Conservation (phyloP, 345 rosid genomes). For the Euphorbia tirucalli region DNA sequence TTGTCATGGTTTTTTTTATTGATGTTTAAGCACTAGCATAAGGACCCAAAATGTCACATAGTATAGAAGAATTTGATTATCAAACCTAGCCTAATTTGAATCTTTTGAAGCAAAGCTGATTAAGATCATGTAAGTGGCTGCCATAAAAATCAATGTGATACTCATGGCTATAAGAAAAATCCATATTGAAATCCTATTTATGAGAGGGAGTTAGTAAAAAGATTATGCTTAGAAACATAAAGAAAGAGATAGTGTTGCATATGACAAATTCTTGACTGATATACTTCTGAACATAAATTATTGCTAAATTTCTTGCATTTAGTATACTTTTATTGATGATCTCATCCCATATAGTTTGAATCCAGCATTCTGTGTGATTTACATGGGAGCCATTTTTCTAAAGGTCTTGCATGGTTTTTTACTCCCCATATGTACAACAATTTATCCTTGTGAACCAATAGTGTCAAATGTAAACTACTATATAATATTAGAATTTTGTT, state of each 20-base stretch:
- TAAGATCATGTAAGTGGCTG: neutral
- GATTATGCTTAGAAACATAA: constrained; percentile 4
- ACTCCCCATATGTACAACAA: too few relatives aligned
- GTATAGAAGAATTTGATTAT: neutral
- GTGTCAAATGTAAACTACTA: too few relatives aligned
- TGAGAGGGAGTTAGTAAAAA: constrained; percentile 9
- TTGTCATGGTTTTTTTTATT: too few relatives aligned
- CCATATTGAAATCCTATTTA: neutral
- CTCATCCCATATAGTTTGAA: neutral
- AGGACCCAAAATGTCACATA: constrained; percentile 1
- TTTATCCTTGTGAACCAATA: too few relatives aligned
- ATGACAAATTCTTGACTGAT: neutral
- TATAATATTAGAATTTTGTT: too few relatives aligned
- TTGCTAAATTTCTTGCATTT: neutral
- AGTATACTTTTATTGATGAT: neutral
- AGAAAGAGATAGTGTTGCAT: neutral
- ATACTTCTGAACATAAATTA: neutral
- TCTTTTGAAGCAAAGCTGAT: neutral
- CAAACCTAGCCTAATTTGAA: neutral
- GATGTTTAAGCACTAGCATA: neutral
- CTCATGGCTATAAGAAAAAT: neutral
- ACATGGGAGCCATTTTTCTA: neutral
- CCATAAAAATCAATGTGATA: neutral
- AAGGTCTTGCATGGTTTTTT: too few relatives aligned
- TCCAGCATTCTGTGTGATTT: neutral